phyloP scores from a whole-genome alignment of 106 monocot species.

The Apostasia ramifera region DNA sequence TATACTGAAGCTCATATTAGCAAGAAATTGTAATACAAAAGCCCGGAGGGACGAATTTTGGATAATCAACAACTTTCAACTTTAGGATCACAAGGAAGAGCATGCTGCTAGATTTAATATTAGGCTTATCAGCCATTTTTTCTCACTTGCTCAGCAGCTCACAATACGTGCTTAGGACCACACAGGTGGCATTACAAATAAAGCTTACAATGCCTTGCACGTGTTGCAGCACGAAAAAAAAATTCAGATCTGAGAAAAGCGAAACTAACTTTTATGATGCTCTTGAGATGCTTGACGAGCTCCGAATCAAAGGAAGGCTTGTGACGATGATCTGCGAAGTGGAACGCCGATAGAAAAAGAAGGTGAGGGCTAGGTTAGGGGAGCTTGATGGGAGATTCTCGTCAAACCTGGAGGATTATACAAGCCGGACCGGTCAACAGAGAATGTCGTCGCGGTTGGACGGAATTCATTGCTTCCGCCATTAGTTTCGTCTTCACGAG shows the following conservation, averaged over 20 bases:
- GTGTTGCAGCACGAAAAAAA: neutral
- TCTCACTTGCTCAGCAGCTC: too few species aligned
- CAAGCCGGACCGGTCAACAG: conserved; percentile 76
- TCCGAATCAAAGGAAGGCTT: conserved; percentile 59
- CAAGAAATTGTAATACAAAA: too few species aligned
- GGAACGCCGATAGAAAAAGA: neutral
- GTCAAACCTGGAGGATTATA: conserved; percentile 62
- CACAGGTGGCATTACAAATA: neutral
- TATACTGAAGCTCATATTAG: too few species aligned
- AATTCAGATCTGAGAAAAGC: neutral
- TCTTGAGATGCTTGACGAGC: conserved; percentile 83
- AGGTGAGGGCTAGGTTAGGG: neutral
- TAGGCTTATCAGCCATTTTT: too few species aligned
- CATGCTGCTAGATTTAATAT: too few species aligned
- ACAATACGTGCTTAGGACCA: too few species aligned
- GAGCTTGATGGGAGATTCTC: neutral
- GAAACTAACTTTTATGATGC: conserved; percentile 67
- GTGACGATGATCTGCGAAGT: conserved; percentile 55
- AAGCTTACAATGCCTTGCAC: neutral
- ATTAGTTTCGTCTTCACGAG: conserved; percentile 14
- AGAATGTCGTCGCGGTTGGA: conserved; percentile 27
- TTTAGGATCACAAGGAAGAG: too few species aligned
- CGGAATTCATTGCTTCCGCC: conserved; percentile 6
- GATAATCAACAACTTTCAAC: too few species aligned
- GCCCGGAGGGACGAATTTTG: too few species aligned